Evolutionary conservation across 352 stramenopile genomes (phyloP).

Genomic region (Phytophthora podocarpi): DNA sequence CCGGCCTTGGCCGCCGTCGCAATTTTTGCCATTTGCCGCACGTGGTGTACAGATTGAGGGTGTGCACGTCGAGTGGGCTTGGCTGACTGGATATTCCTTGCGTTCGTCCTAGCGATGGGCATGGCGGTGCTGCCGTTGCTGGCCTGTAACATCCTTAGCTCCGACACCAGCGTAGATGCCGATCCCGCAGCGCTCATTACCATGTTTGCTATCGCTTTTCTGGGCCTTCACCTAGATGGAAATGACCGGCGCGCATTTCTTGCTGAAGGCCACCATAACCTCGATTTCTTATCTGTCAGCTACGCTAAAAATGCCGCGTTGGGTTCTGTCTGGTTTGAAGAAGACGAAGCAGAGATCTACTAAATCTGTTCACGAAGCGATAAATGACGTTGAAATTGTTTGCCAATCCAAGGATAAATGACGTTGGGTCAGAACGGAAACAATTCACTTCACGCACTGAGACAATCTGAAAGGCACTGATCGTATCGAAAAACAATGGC

Average conservation of each 20-base stretch:
- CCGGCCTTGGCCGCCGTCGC: conserved; percentile 34
- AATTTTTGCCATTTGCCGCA: conserved; percentile 60
- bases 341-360: too few species aligned
- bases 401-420: too few species aligned
- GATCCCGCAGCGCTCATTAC: conserved; percentile 1
- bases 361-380: too few species aligned
- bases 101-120: conserved; percentile 43
- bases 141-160: conserved; percentile 37
- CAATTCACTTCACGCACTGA: too few species aligned
- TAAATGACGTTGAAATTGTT: too few species aligned
- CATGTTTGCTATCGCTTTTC: conserved; percentile 10
- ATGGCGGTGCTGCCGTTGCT: conserved; percentile 20
- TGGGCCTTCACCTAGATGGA: conserved; percentile 17
- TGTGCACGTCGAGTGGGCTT: conserved; percentile 35
- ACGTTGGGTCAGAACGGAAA: too few species aligned
- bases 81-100: conserved; percentile 37
- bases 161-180: conserved; percentile 16
- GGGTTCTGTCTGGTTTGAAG: too few species aligned
- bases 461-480: too few species aligned
- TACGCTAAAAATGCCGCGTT: conserved; percentile 18
- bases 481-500: too few species aligned
- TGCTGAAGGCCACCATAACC: background rate
- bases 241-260: conserved; percentile 13
- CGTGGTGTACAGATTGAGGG: conserved; percentile 49
- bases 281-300: conserved; percentile 31